Conservation (phyloP, 768 basidiomycete species). For the Crucibulum laeve region DNA sequence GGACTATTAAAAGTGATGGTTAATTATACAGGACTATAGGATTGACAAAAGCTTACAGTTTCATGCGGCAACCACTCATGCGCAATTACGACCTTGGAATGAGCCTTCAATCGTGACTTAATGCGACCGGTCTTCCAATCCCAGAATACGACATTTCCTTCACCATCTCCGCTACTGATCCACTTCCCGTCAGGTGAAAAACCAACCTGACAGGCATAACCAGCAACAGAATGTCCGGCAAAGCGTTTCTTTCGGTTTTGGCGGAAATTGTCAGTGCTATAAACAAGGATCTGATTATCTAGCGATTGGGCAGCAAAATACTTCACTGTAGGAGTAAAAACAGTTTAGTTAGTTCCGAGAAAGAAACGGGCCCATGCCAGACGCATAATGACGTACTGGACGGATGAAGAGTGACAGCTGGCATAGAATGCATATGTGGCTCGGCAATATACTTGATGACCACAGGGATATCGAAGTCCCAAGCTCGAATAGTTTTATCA, state of each 20-base stretch:
- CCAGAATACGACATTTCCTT: slow-evolving; percentile 97
- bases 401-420: slow-evolving; percentile 93
- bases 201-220: slow-evolving; percentile 94
- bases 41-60: slow-evolving; percentile 58
- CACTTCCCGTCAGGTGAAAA: slow-evolving; percentile 99
- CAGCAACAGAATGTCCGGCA: slow-evolving; percentile 94
- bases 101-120: slow-evolving; percentile 84
- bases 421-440: slow-evolving; percentile 99
- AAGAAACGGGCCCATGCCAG: slow-evolving; percentile 6
- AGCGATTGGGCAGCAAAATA: slow-evolving; percentile 97
- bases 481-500: slow-evolving; percentile 97
- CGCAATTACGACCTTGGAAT: slow-evolving; percentile 94
- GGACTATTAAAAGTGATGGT: slow-evolving; percentile 49
- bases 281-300: slow-evolving; percentile 97
- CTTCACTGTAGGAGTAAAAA: slow-evolving; percentile 52
- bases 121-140: slow-evolving; percentile 99
- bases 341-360: slow-evolving; percentile 6
- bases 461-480: slow-evolving; percentile 99
- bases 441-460: slow-evolving; percentile 99
- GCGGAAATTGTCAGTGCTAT: slow-evolving; percentile 96
- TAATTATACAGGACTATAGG: slow-evolving; percentile 36
- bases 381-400: slow-evolving; percentile 60
- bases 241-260: slow-evolving; percentile 99
- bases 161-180: slow-evolving; percentile 95
- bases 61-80: slow-evolving; percentile 99